A percentile compares a stretch with the other conserved stretches of the same genome.
phyloP scores from a whole-genome alignment of 768 basidiomycete genomes.

The Suillus tomentosus region DNA sequence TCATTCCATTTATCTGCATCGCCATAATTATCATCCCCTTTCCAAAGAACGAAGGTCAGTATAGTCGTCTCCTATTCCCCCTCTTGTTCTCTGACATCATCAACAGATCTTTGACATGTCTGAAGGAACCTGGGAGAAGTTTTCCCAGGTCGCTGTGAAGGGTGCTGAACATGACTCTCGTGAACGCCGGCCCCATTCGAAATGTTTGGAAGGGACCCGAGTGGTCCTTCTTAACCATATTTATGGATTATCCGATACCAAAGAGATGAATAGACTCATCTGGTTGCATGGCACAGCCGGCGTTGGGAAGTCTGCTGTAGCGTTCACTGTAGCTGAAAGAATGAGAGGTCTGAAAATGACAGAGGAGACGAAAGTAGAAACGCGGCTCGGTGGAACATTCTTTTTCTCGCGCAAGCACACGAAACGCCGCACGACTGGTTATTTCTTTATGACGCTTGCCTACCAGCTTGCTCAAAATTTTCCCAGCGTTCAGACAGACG shows the following conservation, averaged over 20 bases:
- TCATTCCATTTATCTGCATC: not conserved
- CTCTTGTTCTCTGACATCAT: not conserved
- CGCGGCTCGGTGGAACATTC: not conserved
- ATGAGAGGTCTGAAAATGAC: not conserved
- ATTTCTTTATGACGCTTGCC: not conserved
- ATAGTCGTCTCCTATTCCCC: not conserved
- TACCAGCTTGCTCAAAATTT: not conserved
- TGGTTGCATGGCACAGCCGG: slow-evolving; percentile 2
- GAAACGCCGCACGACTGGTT: not conserved
- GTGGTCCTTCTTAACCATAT: not conserved
- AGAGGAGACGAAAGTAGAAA: not conserved
- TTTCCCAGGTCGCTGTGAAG: not conserved
- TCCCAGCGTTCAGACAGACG: not conserved
- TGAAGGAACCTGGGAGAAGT: not conserved
- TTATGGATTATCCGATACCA: not conserved
- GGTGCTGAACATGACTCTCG: not conserved
- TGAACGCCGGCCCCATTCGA: not conserved
- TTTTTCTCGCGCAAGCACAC: not conserved
- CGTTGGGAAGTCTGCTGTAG: slow-evolving; percentile 1
- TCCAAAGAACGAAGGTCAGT: not conserved
- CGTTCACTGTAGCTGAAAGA: not conserved
- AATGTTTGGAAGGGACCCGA: not conserved
- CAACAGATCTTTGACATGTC: not conserved
- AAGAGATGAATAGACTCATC: not conserved
- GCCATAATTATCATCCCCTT: not conserved